Percentiles rank a stretch among this genome's conserved stretches.
These are phyloP conservation scores for Amanita polypyramis DNA, from an alignment of 768 basidiomycete genomes.

Conservation along the genomic window DNA sequence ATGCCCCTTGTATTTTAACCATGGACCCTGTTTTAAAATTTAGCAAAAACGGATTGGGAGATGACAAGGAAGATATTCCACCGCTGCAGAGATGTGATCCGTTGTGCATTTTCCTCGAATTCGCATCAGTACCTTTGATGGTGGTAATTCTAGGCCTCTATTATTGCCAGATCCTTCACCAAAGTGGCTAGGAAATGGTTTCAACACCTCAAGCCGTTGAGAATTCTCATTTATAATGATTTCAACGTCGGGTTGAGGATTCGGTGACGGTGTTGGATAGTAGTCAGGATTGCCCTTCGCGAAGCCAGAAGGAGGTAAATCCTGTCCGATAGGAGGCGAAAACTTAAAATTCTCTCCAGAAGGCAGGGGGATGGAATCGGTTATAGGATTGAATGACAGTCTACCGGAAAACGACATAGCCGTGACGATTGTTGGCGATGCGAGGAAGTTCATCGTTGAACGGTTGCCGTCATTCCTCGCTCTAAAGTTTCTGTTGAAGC, in stretches of 20 bases:
- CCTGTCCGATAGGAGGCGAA: slow-evolving; percentile 70
- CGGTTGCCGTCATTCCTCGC: slow-evolving; percentile 95
- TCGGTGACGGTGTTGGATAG: slow-evolving; percentile 67
- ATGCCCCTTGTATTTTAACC: slow-evolving; percentile 99
- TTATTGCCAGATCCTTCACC: slow-evolving; percentile 30
- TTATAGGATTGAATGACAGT: slow-evolving; percentile 88
- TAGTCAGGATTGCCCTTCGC: slow-evolving; percentile 61
- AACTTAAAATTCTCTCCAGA: slow-evolving; percentile 80
- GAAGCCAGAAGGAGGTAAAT: slow-evolving; percentile 80
- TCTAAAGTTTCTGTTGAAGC: slow-evolving; percentile 88
- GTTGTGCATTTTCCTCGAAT: slow-evolving; percentile 99
- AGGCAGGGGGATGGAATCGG: slow-evolving; percentile 55
- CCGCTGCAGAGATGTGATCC: slow-evolving; percentile 96
- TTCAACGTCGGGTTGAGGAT: slow-evolving; percentile 64
- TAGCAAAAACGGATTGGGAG: background rate
- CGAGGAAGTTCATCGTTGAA: slow-evolving; percentile 95
- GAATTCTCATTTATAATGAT: slow-evolving; percentile 73
- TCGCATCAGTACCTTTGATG: slow-evolving; percentile 77
- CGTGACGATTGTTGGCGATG: slow-evolving; percentile 93
- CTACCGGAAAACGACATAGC: slow-evolving; percentile 95
- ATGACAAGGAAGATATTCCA: slow-evolving; percentile 22
- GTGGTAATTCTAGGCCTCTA: slow-evolving; percentile 63
- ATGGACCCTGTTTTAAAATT: slow-evolving; percentile 53
- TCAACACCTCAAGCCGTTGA: slow-evolving; percentile 75
- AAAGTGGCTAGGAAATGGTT: slow-evolving; percentile 81